A percentile compares a stretch with the other conserved stretches of the same genome.
phyloP scores from a whole-genome alignment of 2,329 filamentous ascomycete genomes.

The Verticillium longisporum region DNA sequence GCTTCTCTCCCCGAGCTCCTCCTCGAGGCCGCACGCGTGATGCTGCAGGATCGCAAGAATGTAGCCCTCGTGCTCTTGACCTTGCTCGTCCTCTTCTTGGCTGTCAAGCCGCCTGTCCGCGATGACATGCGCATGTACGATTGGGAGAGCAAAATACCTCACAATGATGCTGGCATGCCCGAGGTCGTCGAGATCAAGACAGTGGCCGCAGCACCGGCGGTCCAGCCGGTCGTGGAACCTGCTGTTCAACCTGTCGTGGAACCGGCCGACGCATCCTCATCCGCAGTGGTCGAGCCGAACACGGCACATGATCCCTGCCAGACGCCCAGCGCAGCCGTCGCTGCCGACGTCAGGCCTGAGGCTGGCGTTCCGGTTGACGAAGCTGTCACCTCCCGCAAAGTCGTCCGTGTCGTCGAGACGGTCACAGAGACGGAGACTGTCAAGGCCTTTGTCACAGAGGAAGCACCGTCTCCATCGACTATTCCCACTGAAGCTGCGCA shows the following conservation, averaged over 20 bases:
- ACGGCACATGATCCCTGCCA: background rate
- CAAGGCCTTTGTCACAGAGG: conserved; percentile 18
- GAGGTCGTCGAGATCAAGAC: conserved; percentile 3
- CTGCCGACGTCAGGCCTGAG: background rate
- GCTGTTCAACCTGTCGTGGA: background rate
- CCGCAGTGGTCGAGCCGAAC: background rate
- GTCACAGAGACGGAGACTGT: conserved; percentile 18
- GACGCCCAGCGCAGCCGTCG: background rate
- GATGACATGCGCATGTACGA: conserved; percentile 17
- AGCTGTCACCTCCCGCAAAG: conserved; percentile 19
- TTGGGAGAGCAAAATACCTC: conserved; percentile 6
- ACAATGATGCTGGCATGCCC: conserved; percentile 3
- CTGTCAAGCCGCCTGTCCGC: conserved; percentile 18
- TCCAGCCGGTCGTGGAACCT: background rate
- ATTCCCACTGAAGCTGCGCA: background rate
- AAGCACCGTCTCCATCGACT: background rate
- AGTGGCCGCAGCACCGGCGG: background rate
- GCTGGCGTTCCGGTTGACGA: conserved; percentile 10
- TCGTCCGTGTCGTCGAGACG: conserved; percentile 26
- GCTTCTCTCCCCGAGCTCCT: conserved; percentile 49
- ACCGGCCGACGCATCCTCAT: background rate
- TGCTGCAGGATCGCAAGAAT: conserved; percentile 53
- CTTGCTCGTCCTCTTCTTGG: conserved; percentile 45
- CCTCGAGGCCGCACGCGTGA: conserved; percentile 44
- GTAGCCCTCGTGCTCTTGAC: conserved; percentile 49